phyloP scores from a whole-genome alignment of 176 grass and related monocot species.

The Neostapfia colusana region DNA sequence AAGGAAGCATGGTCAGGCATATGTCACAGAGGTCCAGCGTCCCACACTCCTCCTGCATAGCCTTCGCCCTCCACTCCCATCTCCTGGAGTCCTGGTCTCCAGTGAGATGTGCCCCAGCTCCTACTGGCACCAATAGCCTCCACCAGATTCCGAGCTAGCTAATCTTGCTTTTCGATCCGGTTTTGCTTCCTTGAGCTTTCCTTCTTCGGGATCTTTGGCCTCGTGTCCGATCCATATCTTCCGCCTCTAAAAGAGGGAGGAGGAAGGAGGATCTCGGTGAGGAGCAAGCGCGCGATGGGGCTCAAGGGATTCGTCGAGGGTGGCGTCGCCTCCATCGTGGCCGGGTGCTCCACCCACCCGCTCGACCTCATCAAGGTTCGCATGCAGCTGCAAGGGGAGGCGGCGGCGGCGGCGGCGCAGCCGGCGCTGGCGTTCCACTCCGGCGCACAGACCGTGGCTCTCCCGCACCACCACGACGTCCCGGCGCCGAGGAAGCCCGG shows the following conservation, averaged over 20 bases:
- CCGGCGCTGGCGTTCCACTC: conserved; percentile 68
- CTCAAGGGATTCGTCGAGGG: conserved; percentile 90
- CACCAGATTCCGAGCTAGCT: not conserved
- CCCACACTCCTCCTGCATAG: conserved; percentile 78
- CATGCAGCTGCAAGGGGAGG: conserved; percentile 90
- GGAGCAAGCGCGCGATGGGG: conserved; percentile 45
- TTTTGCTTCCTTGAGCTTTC: conserved; percentile 4
- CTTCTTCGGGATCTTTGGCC: not conserved
- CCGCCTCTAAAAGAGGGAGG: not conserved
- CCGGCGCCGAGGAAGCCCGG: too few relatives aligned
- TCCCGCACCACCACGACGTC: conserved; percentile 46
- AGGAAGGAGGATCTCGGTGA: too few relatives aligned
- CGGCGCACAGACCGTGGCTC: conserved; percentile 29
- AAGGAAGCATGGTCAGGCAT: too few relatives aligned
- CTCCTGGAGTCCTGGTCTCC: conserved; percentile 87
- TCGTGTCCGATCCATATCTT: not conserved
- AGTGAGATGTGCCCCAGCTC: conserved; percentile 91
- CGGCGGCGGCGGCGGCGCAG: conserved; percentile 34
- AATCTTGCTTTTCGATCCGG: not conserved
- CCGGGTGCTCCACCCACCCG: conserved; percentile 90
- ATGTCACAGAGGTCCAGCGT: conserved; percentile 34
- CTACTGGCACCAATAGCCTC: conserved; percentile 45
- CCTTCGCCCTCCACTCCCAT: conserved; percentile 89
- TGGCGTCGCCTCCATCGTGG: conserved; percentile 84
- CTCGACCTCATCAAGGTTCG: conserved; percentile 93